Evolutionary conservation across 352 stramenopile species (phyloP).

Genomic region (Globisporangium sylvaticum): DNA sequence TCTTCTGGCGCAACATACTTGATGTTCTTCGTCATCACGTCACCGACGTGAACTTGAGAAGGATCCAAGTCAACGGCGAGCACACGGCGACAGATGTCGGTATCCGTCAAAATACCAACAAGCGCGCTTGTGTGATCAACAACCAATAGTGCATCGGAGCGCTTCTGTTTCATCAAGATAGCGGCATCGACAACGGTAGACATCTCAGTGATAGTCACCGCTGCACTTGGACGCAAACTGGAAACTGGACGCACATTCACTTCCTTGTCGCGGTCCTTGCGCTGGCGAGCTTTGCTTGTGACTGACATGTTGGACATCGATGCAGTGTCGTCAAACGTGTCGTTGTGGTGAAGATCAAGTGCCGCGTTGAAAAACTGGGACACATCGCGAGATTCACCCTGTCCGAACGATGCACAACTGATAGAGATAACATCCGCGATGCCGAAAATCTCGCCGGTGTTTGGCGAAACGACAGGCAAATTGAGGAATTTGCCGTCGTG

Average conservation of each 20-base stretch:
- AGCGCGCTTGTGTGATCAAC: constrained; percentile 82
- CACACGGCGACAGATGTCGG: constrained; percentile 93
- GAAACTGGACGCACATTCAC: constrained; percentile 78
- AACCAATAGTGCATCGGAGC: constrained; percentile 91
- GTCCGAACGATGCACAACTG: constrained; percentile 66
- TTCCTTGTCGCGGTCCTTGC: constrained; percentile 76
- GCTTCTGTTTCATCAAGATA: constrained; percentile 90
- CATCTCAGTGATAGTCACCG: constrained; percentile 68
- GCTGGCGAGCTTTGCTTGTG: constrained; percentile 60
- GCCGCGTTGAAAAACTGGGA: constrained; percentile 76
- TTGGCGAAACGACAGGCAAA: constrained; percentile 89
- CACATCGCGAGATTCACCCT: constrained; percentile 67
- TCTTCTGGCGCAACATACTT: constrained; percentile 93
- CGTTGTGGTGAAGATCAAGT: constrained; percentile 68
- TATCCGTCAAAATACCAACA: constrained; percentile 95
- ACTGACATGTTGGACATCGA: constrained; percentile 43
- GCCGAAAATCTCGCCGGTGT: constrained; percentile 70
- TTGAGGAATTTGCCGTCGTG: constrained; percentile 97
- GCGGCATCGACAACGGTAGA: constrained; percentile 88
- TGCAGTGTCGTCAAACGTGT: constrained; percentile 43
- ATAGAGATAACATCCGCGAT: constrained; percentile 83
- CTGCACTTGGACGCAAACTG: constrained; percentile 69
- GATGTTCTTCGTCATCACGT: constrained; percentile 96
- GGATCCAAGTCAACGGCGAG: constrained; percentile 85
- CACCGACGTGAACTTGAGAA: constrained; percentile 60